These are phyloP conservation scores for Plasmodium inui DNA, from an alignment of 169 alveolate species.

Conservation along the genomic window DNA sequence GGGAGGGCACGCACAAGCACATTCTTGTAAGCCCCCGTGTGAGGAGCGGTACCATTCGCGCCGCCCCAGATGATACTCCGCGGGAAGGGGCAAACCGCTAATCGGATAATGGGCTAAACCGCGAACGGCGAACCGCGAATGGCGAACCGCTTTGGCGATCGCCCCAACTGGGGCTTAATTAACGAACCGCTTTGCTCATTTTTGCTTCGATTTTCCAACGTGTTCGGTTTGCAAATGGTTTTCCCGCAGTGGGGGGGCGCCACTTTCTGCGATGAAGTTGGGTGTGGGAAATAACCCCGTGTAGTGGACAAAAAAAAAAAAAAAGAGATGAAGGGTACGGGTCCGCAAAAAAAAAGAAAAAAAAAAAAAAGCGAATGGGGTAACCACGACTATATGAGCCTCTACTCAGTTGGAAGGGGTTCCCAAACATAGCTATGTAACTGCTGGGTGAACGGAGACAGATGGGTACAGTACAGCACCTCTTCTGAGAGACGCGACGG, in stretches of 20 bases:
- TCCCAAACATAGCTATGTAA: not conserved
- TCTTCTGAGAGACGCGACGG: not conserved
- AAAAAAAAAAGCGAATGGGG: not conserved
- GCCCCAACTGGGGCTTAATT: not conserved
- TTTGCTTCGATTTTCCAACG: not conserved
- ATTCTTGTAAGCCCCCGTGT: not conserved
- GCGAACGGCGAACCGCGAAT: too few species aligned
- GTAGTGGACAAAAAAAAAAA: not conserved
- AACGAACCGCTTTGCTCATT: not conserved
- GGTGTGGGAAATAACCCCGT: not conserved
- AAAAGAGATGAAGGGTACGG: too few species aligned
- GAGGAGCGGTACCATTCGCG: too few species aligned
- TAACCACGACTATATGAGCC: not conserved
- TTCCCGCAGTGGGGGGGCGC: not conserved
- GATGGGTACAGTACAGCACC: not conserved
- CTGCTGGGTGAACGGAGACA: not conserved
- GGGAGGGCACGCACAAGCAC: not conserved
- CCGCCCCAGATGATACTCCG: too few species aligned
- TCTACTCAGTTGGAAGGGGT: not conserved
- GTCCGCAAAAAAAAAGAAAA: too few species aligned
- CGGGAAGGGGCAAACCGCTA: not conserved
- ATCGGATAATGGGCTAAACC: too few species aligned
- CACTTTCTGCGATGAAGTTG: not conserved
- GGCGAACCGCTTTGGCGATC: too few species aligned
- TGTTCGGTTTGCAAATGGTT: not conserved